These are phyloP conservation scores for Scheffersomyces insectosa DNA, from an alignment of 1,139 yeast genomes.

Conservation along the genomic window DNA sequence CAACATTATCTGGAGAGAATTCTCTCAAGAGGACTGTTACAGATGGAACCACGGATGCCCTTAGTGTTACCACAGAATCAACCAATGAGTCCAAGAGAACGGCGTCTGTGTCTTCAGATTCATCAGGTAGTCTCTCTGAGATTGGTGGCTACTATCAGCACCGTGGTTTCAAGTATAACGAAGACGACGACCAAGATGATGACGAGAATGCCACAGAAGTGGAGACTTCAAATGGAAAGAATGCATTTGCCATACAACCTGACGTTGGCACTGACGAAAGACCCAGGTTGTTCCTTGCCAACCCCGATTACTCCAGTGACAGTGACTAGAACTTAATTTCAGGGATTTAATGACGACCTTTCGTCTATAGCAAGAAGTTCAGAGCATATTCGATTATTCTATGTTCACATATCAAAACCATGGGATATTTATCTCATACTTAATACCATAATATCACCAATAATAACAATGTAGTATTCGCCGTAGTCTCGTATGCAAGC, in stretches of 20 bases:
- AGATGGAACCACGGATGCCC: slow-evolving; percentile 25
- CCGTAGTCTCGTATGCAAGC: no score
- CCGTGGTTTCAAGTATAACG: slow-evolving; percentile 37
- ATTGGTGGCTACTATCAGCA: slow-evolving; percentile 45
- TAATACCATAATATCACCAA: no score
- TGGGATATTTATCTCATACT: no score
- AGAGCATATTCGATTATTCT: no score
- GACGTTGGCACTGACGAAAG: slow-evolving; percentile 38
- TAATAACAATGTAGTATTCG: no score
- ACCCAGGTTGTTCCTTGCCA: slow-evolving; percentile 62
- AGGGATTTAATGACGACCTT: no score
- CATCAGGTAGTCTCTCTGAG: slow-evolving; percentile 29
- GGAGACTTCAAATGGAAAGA: slow-evolving; percentile 8
- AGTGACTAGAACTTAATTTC: slow-evolving; percentile 13
- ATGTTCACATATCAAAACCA: no score
- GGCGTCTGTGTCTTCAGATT: slow-evolving; percentile 21
- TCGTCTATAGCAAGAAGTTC: no score
- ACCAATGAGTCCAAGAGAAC: slow-evolving; percentile 13
- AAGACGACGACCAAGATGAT: slow-evolving; percentile 19
- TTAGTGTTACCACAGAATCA: slow-evolving; percentile 21
- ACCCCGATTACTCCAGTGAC: slow-evolving; percentile 55
- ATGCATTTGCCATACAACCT: slow-evolving; percentile 3
- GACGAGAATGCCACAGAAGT: slow-evolving; percentile 19
- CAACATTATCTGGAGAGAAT: slow-evolving; percentile 17
- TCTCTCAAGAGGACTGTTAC: slow-evolving; percentile 36